Evolutionary conservation across 768 basidiomycete species (phyloP).

Genomic region (Suillus brevipes): DNA sequence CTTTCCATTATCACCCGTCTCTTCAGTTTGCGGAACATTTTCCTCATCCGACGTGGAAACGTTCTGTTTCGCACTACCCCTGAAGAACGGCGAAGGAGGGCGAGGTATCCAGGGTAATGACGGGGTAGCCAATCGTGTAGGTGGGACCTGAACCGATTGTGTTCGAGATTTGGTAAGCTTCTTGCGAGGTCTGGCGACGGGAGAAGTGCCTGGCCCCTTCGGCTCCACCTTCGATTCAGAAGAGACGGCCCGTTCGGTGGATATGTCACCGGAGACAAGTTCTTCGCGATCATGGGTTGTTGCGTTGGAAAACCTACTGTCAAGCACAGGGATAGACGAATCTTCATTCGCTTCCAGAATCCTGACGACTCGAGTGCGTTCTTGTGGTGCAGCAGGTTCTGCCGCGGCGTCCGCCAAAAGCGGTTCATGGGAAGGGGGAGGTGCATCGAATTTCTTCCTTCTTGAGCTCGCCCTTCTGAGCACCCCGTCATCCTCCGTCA

Average conservation of each 20-base stretch:
- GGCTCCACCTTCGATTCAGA: background rate
- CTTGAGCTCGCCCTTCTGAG: slow-evolving; percentile 2
- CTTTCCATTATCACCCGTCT: background rate
- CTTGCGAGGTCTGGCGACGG: background rate
- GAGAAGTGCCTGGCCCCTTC: background rate
- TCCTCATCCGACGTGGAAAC: background rate
- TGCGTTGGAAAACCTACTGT: background rate
- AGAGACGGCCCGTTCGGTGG: background rate
- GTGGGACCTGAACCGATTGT: slow-evolving; percentile 1
- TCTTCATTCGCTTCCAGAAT: slow-evolving; percentile 1
- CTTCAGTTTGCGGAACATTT: background rate
- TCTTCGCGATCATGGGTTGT: background rate
- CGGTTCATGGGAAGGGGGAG: background rate
- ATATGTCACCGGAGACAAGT: background rate
- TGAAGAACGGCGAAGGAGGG: slow-evolving; percentile 1
- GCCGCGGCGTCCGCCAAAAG: background rate
- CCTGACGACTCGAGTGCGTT: slow-evolving; percentile 4
- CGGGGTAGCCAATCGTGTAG: background rate
- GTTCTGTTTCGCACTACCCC: background rate
- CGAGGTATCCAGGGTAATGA: slow-evolving; percentile 7
- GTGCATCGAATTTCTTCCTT: background rate
- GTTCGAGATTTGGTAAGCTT: slow-evolving; percentile 8
- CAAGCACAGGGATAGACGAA: background rate
- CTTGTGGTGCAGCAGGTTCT: background rate
- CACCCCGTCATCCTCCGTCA: slow-evolving; percentile 6